Base-by-base conservation (phyloP, 176 grass and related monocot genomes). In the Carex pumila region DNA sequence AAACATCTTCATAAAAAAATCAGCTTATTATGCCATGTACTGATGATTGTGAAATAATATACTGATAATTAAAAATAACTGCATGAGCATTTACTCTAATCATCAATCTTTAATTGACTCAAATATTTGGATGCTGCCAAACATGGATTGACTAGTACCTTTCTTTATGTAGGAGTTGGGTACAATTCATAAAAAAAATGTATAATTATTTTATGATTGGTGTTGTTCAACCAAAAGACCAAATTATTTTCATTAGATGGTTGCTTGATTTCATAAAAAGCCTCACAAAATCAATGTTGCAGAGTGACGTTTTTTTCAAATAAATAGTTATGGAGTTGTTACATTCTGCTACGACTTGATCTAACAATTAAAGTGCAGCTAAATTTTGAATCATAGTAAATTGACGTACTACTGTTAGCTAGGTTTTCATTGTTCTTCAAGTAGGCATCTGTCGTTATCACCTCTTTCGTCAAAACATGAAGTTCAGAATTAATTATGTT, bases 401-500 rank as follows among this genome's bases (percentile, higher is more conserved):
- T 77, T 77, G 73, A 77, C n/a, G n/a, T n/a, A n/a, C 73, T 77
- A 53, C 13, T 50, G 49, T 77, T 77, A 71, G 17, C 17, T 71
- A 19, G 70, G 50, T 49, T 56, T 32, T 32, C 29, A 43, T 69
- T 56, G 18, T 65, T 41, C 55, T 68, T 79, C 4, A 59, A 84
- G 80, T 88, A 55, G 86, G 86, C 25, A 83, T 84, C 59, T 57
- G 58, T 84, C 86, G 43, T 65, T 84, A 52, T 87, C 85, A 85
- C 18, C 15, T 85, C 50, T 45, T 62, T 71, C 13, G 25, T 56
- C 73, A 55, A 56, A 31, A 53, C 5, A 31, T 31, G 12, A 55
- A 55, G 52, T 5, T 43, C 6, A 18, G 11, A 13, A 12, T 66
- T 53, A 75, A 25, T 5, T 74, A 29, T 5, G 7, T 12, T 74